Conservation (phyloP, 768 basidiomycete genomes). For the Lyophyllum shimeji region DNA sequence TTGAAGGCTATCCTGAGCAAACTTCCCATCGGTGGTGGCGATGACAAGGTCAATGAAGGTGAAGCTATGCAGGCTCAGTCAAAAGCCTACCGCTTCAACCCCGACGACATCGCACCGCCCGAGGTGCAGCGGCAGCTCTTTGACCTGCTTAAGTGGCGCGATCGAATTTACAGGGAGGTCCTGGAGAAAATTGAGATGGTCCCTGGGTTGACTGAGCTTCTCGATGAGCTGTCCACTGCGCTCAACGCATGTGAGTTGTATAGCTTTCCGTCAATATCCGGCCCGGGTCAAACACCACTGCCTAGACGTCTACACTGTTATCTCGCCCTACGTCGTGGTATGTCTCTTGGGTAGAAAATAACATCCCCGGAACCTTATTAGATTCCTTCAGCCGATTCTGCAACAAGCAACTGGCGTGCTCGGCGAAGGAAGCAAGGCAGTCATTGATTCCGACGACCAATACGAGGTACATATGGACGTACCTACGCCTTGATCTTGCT, state of each 20-base stretch:
- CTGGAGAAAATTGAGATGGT: conserved; percentile 61
- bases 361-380: not conserved
- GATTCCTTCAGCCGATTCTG: conserved; percentile 52
- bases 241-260: conserved; percentile 60
- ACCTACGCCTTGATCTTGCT: not conserved
- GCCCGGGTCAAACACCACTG: conserved; percentile 5
- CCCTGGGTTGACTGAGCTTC: conserved; percentile 54
- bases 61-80: conserved; percentile 54
- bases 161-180: conserved; percentile 53
- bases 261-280: not conserved
- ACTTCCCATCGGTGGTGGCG: conserved; percentile 50
- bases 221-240: conserved; percentile 63
- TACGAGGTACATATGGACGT: conserved; percentile 42
- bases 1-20: conserved; percentile 48
- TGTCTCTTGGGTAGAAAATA: conserved; percentile 21
- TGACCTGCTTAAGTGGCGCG: conserved; percentile 62
- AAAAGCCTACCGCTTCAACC: conserved; percentile 63
- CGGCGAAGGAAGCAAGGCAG: conserved; percentile 62
- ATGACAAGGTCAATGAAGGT: conserved; percentile 51
- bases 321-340: conserved; percentile 66
- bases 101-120: conserved; percentile 59
- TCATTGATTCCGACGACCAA: conserved; percentile 70
- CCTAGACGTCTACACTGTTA: conserved; percentile 60
- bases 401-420: conserved; percentile 56
- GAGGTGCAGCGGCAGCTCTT: conserved; percentile 59